A percentile compares a stretch with the other conserved stretches of the same genome.
Evolutionary conservation across 2,329 filamentous ascomycete species (phyloP).

Genomic region (Arthrobotrys sinensis): DNA sequence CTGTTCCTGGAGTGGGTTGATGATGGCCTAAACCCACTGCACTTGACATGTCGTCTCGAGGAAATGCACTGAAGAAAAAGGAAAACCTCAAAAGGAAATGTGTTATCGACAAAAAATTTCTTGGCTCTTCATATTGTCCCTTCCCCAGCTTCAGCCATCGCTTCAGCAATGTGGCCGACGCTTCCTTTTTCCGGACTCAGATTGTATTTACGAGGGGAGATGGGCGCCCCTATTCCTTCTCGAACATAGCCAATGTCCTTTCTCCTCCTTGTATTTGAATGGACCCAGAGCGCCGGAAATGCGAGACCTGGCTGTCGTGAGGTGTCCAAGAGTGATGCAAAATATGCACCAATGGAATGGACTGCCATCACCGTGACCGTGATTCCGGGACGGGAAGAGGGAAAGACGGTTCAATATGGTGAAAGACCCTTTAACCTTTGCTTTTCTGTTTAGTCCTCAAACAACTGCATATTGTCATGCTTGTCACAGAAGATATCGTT

Average conservation of each 20-base stretch:
- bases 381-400: slow-evolving; percentile 57
- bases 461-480: neutral
- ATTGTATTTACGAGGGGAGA: slow-evolving; percentile 28
- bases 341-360: slow-evolving; percentile 59
- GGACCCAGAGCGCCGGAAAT: slow-evolving; percentile 44
- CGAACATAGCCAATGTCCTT: slow-evolving; percentile 24
- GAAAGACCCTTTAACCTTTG: slow-evolving; percentile 31
- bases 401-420: slow-evolving; percentile 40
- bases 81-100: neutral
- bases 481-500: slow-evolving; percentile 12
- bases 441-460: slow-evolving; percentile 32
- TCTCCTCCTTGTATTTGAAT: slow-evolving; percentile 20
- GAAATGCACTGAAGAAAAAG: slow-evolving; percentile 25
- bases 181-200: slow-evolving; percentile 57
- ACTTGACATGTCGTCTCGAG: slow-evolving; percentile 13
- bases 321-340: slow-evolving; percentile 30
- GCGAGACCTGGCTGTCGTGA: slow-evolving; percentile 38
- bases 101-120: slow-evolving; percentile 32
- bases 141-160: slow-evolving; percentile 42
- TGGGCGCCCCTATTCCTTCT: slow-evolving; percentile 49
- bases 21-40: slow-evolving; percentile 20
- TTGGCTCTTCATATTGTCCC: slow-evolving; percentile 18
- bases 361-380: slow-evolving; percentile 45
- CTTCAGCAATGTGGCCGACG: slow-evolving; percentile 56
- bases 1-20: slow-evolving; percentile 38